These are phyloP conservation scores for Novakomyces olei DNA, from an alignment of 805 yeast species.

Conservation along the genomic window DNA sequence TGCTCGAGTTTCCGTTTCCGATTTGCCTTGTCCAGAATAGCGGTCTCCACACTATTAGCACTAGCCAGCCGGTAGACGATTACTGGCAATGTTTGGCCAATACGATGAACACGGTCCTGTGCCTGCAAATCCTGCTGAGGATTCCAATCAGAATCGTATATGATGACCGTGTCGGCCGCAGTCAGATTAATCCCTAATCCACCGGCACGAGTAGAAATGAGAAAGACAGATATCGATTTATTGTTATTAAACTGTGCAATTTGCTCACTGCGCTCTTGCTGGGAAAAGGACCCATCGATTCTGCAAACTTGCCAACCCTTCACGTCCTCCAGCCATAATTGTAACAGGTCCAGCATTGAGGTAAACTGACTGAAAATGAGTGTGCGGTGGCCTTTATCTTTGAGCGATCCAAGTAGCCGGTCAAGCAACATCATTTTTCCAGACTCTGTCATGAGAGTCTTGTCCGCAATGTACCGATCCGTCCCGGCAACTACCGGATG, in stretches of 20 bases:
- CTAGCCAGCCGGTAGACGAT: slow-evolving; percentile 58
- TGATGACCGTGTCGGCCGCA: slow-evolving; percentile 70
- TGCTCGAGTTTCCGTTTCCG: slow-evolving; percentile 61
- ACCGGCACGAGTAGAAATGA: slow-evolving; percentile 81
- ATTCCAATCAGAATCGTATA: slow-evolving; percentile 91
- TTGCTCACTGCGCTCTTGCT: slow-evolving; percentile 39
- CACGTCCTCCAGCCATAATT: slow-evolving; percentile 40
- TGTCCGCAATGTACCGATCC: slow-evolving; percentile 15
- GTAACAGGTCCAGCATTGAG: slow-evolving; percentile 53
- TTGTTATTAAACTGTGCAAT: slow-evolving; percentile 30
- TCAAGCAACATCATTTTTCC: slow-evolving; percentile 54
- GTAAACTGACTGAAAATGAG: slow-evolving; percentile 77
- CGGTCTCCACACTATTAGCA: slow-evolving; percentile 62
- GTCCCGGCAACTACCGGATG: slow-evolving; percentile 37
- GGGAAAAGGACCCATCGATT: slow-evolving; percentile 56
- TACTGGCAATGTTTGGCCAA: slow-evolving; percentile 75
- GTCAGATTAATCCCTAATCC: slow-evolving; percentile 78
- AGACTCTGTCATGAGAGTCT: slow-evolving; percentile 30
- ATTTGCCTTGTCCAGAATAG: slow-evolving; percentile 55
- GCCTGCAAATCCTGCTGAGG: slow-evolving; percentile 95
- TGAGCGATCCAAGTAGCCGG: slow-evolving; percentile 32
- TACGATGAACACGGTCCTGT: slow-evolving; percentile 83
- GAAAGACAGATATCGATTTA: slow-evolving; percentile 25
- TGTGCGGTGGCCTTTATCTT: slow-evolving; percentile 37
- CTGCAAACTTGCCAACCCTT: slow-evolving; percentile 29